Evolutionary conservation across 352 stramenopile species (phyloP).

Genomic region (Phytophthora sojae): DNA sequence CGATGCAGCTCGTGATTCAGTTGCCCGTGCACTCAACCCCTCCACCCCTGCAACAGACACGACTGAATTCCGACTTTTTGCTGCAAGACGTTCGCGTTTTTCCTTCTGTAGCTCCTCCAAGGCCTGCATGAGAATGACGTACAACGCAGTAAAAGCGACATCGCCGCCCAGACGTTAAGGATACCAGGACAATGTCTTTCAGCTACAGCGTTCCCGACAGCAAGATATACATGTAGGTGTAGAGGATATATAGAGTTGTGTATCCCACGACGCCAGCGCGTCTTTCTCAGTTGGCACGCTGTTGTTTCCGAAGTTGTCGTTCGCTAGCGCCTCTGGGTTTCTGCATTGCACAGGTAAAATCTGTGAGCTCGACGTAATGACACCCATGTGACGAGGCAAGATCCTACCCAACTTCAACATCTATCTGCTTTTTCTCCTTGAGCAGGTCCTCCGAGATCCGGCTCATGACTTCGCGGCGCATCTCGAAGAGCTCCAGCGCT

Average conservation of each 20-base stretch:
- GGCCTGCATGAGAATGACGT: slow-evolving; percentile 66
- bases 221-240: background rate
- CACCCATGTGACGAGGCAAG: background rate
- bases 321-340: slow-evolving; percentile 33
- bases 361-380: slow-evolving; percentile 4
- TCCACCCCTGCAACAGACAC: slow-evolving; percentile 17
- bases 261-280: slow-evolving; percentile 73
- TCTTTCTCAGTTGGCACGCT: slow-evolving; percentile 48
- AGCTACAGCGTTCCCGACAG: background rate
- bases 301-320: slow-evolving; percentile 19
- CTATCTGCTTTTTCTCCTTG: slow-evolving; percentile 67
- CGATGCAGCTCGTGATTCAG: slow-evolving; percentile 15
- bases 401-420: slow-evolving; percentile 62
- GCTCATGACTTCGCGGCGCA: slow-evolving; percentile 70
- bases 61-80: slow-evolving; percentile 33
- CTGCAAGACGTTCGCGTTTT: slow-evolving; percentile 47
- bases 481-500: slow-evolving; percentile 71
- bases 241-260: slow-evolving; percentile 76
- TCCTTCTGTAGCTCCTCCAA: slow-evolving; percentile 65
- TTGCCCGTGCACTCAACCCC: background rate
- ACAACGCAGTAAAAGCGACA: slow-evolving; percentile 18
- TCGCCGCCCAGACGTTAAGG: slow-evolving; percentile 26
- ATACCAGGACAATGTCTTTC: slow-evolving; percentile 8
- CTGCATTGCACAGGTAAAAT: slow-evolving; percentile 14
- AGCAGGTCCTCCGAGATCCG: slow-evolving; percentile 78